Conservation (phyloP, 2,329 filamentous ascomycete genomes). For the Trichoderma citrinoviride region DNA sequence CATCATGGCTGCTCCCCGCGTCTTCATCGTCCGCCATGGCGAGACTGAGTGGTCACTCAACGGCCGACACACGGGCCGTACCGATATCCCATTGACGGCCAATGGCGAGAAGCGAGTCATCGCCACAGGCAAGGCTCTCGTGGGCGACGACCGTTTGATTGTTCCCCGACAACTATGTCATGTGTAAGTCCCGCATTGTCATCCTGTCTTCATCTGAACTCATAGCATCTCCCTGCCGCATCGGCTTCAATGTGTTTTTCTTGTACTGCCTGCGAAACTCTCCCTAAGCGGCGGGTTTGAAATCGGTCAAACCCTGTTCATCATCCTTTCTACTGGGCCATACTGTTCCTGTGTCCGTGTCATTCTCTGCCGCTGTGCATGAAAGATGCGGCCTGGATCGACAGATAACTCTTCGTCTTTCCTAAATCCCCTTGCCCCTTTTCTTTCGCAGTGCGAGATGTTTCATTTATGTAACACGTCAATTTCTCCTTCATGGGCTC, state of each 20-base stretch:
- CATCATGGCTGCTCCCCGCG: conserved; percentile 57
- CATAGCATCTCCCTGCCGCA: neutral
- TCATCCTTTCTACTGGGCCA: neutral
- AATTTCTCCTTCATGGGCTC: neutral
- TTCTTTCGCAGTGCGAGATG: neutral
- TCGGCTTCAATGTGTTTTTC: neutral
- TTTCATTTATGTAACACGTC: neutral
- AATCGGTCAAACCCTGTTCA: neutral
- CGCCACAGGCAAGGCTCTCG: conserved; percentile 77
- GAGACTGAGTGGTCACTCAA: conserved; percentile 94
- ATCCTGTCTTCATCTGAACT: neutral
- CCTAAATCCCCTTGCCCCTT: neutral
- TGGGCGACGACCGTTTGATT: conserved; percentile 81
- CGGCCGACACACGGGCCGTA: conserved; percentile 77
- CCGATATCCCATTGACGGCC: conserved; percentile 81
- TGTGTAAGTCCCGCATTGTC: conserved; percentile 57
- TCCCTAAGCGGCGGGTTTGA: neutral
- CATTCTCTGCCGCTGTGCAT: neutral
- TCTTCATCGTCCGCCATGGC: conserved; percentile 84
- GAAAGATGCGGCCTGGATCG: neutral
- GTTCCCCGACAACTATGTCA: conserved; percentile 78
- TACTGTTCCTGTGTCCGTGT: neutral
- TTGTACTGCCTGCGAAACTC: neutral
- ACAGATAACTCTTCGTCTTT: neutral
- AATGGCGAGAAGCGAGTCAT: conserved; percentile 75